Base-by-base conservation (phyloP, 441 rosid genomes). In the Syzygium syzygioides region DNA sequence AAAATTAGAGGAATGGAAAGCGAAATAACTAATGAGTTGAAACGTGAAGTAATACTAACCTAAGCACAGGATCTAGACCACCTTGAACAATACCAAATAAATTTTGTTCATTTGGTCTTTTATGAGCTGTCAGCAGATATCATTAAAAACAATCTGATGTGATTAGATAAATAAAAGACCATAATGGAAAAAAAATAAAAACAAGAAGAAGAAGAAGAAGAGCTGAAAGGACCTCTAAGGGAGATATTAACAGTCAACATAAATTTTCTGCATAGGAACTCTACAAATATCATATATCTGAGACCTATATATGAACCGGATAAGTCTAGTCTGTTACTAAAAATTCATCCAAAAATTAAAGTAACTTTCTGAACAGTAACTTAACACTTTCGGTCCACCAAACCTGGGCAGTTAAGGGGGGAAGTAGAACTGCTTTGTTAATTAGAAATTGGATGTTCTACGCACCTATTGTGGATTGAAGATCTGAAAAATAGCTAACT, bases 31-130 rank as follows among this genome's bases (percentile, higher is more conserved):
- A 37, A 66, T 85, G 86, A 37, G 57, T 71, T 23, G 56, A 68
- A 89, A 66, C 41, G 80, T 30, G 64, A 80, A 83, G 18, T 56
- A 8, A 85, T 66, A 89, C 86, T 90, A 90, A 96, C 98, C 97
- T 95, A 57, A 94, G 91, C 26, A 90, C 91, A 89, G 95, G 96
- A 94, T 96, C 98, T 88, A 95, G 91, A 88, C 96, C 95, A 86
- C 98, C 98, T 93, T 96, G 98, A 88, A 95, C 94, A 45, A 95
- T 95, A 87, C 96, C 97, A 86, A 95, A 95, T 90, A 96, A 93
- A 90, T 95, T 95, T 90, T 95, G 98, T 50, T 96, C 97, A 28
- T 92, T 66, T 79, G 97, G 96, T 88, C 97, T 93, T 87, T 91
- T 90, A 90, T 96, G 97, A 88, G 97, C 97, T 96, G 94, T 90